phyloP scores from a whole-genome alignment of 176 grass and related monocot species.

The Oryza glumipatula region DNA sequence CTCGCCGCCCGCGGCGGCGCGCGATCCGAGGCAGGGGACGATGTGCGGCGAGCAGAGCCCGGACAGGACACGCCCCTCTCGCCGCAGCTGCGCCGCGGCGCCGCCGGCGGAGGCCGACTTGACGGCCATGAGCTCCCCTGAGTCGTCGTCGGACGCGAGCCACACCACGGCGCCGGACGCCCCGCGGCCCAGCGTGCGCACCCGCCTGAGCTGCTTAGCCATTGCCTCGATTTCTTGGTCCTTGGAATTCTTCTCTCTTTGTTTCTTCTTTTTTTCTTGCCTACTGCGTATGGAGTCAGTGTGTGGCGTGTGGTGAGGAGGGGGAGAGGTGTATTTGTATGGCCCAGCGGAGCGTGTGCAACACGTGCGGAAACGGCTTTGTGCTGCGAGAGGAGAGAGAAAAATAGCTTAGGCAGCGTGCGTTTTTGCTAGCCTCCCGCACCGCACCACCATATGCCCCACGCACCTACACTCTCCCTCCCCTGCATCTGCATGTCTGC shows the following conservation, averaged over 20 bases:
- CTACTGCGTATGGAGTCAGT: neutral
- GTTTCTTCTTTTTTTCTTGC: neutral
- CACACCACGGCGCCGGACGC: slow-evolving; percentile 66
- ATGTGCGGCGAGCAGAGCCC: slow-evolving; percentile 69
- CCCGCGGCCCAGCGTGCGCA: slow-evolving; percentile 66
- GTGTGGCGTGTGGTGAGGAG: neutral
- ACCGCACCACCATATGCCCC: neutral
- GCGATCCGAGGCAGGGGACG: slow-evolving; percentile 65
- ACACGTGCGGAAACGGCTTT: slow-evolving; percentile 43
- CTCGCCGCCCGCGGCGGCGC: slow-evolving; percentile 31
- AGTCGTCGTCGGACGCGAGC: slow-evolving; percentile 48
- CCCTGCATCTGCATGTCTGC: neutral
- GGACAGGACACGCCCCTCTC: slow-evolving; percentile 59
- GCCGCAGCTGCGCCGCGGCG: slow-evolving; percentile 48
- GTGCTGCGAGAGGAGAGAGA: neutral
- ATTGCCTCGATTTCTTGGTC: slow-evolving; percentile 13
- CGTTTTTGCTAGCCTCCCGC: neutral
- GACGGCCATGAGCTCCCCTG: slow-evolving; percentile 64
- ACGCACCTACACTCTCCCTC: neutral
- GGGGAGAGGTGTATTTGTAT: slow-evolving; percentile 30
- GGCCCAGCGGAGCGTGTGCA: neutral
- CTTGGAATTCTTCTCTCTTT: neutral
- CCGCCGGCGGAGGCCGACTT: slow-evolving; percentile 56
- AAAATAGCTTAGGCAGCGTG: slow-evolving; percentile 24
- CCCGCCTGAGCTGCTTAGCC: slow-evolving; percentile 40